A percentile compares a stretch with the other conserved stretches of the same genome.
phyloP scores from a whole-genome alignment of 306 rosid species.

The Casuarina cunninghamiana region DNA sequence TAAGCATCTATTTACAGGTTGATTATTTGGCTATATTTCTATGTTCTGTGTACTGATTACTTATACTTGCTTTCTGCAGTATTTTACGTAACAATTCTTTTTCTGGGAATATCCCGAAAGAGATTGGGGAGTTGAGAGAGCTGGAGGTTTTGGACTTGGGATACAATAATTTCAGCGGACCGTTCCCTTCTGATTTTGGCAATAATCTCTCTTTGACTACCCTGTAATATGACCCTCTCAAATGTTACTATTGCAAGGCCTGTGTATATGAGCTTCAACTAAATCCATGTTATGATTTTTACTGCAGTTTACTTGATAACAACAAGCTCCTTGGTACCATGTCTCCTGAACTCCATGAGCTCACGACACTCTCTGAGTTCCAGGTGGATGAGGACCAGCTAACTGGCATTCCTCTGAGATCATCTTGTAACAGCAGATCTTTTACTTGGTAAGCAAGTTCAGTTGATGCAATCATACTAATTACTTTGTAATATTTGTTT shows the following conservation, averaged over 20 bases:
- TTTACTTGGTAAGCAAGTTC: slow-evolving; percentile 37
- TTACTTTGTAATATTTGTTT: not conserved
- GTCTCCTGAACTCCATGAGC: slow-evolving; percentile 42
- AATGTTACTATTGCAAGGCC: not conserved
- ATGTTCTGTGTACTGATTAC: not conserved
- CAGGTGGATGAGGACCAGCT: slow-evolving; percentile 38
- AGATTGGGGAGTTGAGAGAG: slow-evolving; percentile 48
- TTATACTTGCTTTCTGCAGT: slow-evolving; percentile 36
- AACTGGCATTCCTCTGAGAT: slow-evolving; percentile 21
- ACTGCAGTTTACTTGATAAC: slow-evolving; percentile 63
- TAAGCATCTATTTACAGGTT: slow-evolving; percentile 27
- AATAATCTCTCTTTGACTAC: slow-evolving; percentile 48
- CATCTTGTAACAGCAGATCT: slow-evolving; percentile 27
- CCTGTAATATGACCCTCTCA: slow-evolving; percentile 42
- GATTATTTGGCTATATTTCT: not conserved
- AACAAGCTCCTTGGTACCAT: slow-evolving; percentile 45
- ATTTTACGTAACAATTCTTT: slow-evolving; percentile 69
- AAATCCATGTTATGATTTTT: slow-evolving; percentile 10
- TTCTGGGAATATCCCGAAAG: slow-evolving; percentile 51
- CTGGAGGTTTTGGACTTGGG: slow-evolving; percentile 75
- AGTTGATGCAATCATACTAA: not conserved
- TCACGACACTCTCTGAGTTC: slow-evolving; percentile 41
- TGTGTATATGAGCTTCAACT: slow-evolving; percentile 1
- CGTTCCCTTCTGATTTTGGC: slow-evolving; percentile 46
- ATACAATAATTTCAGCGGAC: slow-evolving; percentile 64